Evolutionary conservation across 495 filamentous ascomycete species (phyloP).

Genomic region (Annulohypoxylon nitens): DNA sequence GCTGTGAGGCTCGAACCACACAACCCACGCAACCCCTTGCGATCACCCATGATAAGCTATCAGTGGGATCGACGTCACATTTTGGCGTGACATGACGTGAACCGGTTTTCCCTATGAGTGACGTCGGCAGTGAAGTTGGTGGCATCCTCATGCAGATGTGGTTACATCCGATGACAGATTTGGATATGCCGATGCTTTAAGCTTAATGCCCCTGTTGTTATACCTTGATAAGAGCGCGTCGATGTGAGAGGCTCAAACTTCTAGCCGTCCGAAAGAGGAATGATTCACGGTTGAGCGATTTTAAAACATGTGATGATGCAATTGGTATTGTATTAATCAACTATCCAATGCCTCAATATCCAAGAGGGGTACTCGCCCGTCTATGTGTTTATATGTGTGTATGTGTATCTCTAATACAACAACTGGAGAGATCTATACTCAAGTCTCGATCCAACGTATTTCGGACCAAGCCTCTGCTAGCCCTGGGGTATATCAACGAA

Average conservation of each 20-base stretch:
- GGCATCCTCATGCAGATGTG: slow-evolving; percentile 10
- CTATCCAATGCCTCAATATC: slow-evolving; percentile 25
- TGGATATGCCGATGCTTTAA: slow-evolving; percentile 13
- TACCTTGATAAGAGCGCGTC: not conserved
- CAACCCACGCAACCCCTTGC: slow-evolving; percentile 3
- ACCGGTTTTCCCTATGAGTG: slow-evolving; percentile 13
- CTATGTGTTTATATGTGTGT: slow-evolving; percentile 4
- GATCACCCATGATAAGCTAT: slow-evolving; percentile 6
- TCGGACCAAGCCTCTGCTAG: slow-evolving; percentile 12
- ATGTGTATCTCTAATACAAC: slow-evolving; percentile 13
- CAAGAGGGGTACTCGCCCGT: slow-evolving; percentile 11
- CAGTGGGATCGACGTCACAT: slow-evolving; percentile 12
- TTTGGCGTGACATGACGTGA: slow-evolving; percentile 1
- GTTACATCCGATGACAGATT: slow-evolving; percentile 28
- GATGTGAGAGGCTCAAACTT: not conserved
- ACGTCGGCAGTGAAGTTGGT: slow-evolving; percentile 9
- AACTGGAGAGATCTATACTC: slow-evolving; percentile 27
- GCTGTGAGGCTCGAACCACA: slow-evolving; percentile 8
- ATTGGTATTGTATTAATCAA: slow-evolving; percentile 23
- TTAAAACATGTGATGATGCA: slow-evolving; percentile 1
- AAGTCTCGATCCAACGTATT: slow-evolving; percentile 28
- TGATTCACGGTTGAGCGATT: not conserved
- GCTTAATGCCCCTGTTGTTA: slow-evolving; percentile 1
- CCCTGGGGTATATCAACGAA: slow-evolving; percentile 37
- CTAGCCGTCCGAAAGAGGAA: not conserved